Evolutionary conservation across 129 eudicot species (phyloP).

Genomic region (Saposhnikovia divaricata): DNA sequence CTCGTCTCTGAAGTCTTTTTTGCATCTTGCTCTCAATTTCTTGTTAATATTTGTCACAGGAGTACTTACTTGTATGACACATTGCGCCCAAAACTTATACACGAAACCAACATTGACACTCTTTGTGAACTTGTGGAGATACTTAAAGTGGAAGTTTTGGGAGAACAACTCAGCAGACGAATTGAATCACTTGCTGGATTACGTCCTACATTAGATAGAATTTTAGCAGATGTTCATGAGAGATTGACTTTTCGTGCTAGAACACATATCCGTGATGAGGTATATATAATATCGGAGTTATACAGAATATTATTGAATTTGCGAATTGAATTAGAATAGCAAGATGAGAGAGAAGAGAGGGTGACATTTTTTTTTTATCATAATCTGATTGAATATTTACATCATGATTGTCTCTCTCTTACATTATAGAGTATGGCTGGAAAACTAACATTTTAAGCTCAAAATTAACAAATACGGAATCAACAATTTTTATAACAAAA

Average conservation of each 20-base stretch:
- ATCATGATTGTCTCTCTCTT: neutral
- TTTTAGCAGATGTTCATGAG: constrained; percentile 94
- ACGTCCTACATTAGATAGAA: constrained; percentile 88
- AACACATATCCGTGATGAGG: constrained; percentile 96
- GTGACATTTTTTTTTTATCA: neutral
- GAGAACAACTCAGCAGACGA: constrained; percentile 78
- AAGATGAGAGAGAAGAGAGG: neutral
- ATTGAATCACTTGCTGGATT: constrained; percentile 87
- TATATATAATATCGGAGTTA: constrained; percentile 13
- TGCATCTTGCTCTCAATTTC: neutral
- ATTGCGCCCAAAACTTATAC: constrained; percentile 79
- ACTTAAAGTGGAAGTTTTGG: constrained; percentile 89
- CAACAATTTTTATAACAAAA: neutral
- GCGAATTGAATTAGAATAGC: neutral
- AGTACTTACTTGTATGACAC: constrained; percentile 87
- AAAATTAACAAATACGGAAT: neutral
- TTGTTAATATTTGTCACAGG: constrained; percentile 35
- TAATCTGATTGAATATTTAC: neutral
- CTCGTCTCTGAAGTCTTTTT: neutral
- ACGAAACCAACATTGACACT: constrained; percentile 82
- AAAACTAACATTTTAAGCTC: neutral
- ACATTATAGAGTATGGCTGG: neutral
- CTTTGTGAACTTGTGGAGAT: constrained; percentile 98
- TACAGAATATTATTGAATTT: neutral
- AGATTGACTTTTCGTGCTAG: constrained; percentile 97